Conservation (phyloP, 2,329 filamentous ascomycete genomes). For the Exophiala bonariae region DNA sequence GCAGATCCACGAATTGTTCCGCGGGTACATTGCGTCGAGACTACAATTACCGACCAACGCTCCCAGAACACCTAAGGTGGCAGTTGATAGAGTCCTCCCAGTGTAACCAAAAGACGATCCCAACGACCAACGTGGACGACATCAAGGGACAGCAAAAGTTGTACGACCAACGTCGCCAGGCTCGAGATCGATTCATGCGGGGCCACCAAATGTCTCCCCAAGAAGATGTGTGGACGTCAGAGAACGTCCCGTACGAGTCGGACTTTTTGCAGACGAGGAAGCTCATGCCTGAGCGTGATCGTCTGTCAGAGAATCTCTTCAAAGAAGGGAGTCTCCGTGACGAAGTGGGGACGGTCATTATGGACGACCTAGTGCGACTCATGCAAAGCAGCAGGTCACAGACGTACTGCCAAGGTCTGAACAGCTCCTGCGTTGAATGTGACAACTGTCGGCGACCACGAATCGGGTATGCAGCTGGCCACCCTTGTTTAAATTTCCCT, state of each 20-base stretch:
- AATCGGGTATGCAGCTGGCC: neutral
- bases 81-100: neutral
- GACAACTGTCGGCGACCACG: neutral
- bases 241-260: conserved; percentile 8
- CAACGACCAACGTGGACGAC: neutral
- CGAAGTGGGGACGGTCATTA: conserved; percentile 3
- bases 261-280: conserved; percentile 9
- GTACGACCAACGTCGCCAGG: conserved; percentile 5
- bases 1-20: neutral
- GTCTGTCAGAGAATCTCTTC: conserved; percentile 1
- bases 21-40: neutral
- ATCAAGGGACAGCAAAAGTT: conserved; percentile 5
- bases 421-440: conserved; percentile 1
- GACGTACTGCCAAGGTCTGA: conserved; percentile 9
- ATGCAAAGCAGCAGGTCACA: neutral
- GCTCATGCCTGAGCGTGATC: conserved; percentile 10
- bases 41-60: neutral
- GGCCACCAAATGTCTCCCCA: neutral
- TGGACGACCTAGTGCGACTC: conserved; percentile 9
- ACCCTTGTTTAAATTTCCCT: neutral
- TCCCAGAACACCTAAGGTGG: neutral
- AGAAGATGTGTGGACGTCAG: neutral
- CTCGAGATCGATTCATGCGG: conserved; percentile 4
- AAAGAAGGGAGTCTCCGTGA: conserved; percentile 11
- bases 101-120: neutral